phyloP scores from a whole-genome alignment of 345 rosid genomes.

The Arabis alpina region DNA sequence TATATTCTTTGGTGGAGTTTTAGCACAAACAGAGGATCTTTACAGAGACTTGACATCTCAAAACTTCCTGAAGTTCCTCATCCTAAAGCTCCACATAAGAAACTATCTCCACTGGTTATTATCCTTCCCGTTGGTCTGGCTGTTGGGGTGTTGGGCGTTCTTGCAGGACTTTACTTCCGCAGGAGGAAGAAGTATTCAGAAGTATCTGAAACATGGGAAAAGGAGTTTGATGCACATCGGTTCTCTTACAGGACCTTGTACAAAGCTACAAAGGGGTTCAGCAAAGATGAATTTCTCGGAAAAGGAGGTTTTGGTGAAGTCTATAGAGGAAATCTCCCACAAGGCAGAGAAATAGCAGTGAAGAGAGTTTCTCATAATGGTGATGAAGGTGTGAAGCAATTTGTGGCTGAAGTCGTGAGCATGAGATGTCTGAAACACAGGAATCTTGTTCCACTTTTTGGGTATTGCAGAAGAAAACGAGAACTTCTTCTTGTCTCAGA shows the following conservation, averaged over 20 bases:
- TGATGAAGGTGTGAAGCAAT: conserved; percentile 60
- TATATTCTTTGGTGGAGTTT: conserved; percentile 76
- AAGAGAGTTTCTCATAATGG: conserved; percentile 58
- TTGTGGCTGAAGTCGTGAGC: conserved; percentile 53
- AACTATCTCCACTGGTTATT: conserved; percentile 17
- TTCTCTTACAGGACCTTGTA: conserved; percentile 60
- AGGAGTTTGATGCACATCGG: conserved; percentile 58
- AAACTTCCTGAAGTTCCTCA: conserved; percentile 60
- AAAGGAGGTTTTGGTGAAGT: conserved; percentile 71
- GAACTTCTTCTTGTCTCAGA: conserved; percentile 64
- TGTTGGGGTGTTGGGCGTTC: conserved; percentile 28
- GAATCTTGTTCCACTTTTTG: conserved; percentile 57
- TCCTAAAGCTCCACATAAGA: conserved; percentile 24
- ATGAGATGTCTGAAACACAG: conserved; percentile 55
- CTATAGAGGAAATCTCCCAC: conserved; percentile 55
- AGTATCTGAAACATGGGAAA: conserved; percentile 67
- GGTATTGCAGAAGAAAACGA: conserved; percentile 56
- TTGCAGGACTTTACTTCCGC: conserved; percentile 30
- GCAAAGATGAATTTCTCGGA: conserved; percentile 56
- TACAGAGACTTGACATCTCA: conserved; percentile 46
- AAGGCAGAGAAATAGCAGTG: conserved; percentile 55
- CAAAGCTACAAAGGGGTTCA: conserved; percentile 66
- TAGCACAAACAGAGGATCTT: conserved; percentile 47
- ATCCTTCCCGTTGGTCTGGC: conserved; percentile 31
- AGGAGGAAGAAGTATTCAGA: conserved; percentile 61